A percentile compares a stretch with the other conserved stretches of the same genome.
These are phyloP conservation scores for Persicaria tinctoria DNA, from an alignment of 148 eudicot genomes.

Conservation along the genomic window DNA sequence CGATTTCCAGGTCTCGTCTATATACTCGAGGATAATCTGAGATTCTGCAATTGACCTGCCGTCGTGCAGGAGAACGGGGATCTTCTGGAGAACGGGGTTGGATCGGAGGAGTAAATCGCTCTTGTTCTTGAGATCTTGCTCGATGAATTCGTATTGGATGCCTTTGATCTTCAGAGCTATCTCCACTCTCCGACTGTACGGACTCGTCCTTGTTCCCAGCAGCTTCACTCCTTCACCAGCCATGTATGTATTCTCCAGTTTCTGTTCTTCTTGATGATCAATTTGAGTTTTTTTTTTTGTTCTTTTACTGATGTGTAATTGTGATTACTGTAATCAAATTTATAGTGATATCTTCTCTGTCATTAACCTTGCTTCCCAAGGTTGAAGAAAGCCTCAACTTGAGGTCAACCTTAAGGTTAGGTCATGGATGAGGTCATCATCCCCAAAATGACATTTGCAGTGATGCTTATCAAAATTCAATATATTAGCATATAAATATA, in stretches of 20 bases:
- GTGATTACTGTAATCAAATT: not conserved
- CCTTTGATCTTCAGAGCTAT: conserved; percentile 29
- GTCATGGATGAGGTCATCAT: not conserved
- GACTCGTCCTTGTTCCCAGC: conserved; percentile 19
- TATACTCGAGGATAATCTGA: conserved; percentile 37
- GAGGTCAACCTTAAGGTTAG: not conserved
- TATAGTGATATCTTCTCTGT: not conserved
- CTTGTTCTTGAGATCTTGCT: conserved; percentile 23
- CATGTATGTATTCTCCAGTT: not conserved
- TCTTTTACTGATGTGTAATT: not conserved
- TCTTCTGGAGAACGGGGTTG: conserved; percentile 27
- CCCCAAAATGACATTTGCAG: not conserved
- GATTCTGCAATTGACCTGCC: conserved; percentile 36
- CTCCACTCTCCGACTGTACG: conserved; percentile 21
- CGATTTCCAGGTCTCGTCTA: conserved; percentile 34
- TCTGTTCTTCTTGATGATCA: not conserved
- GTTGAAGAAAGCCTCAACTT: not conserved
- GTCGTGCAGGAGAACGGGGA: conserved; percentile 31
- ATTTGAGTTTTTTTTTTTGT: not conserved
- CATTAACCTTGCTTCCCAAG: not conserved
- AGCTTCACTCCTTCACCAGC: conserved; percentile 13
- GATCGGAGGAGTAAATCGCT: conserved; percentile 23
- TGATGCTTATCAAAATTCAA: not conserved
- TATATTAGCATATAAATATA: no score
- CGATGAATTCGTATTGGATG: conserved; percentile 19